Percentiles rank a stretch among this genome's conserved stretches.
Conservation (phyloP, 2,329 filamentous ascomycete species). For the Aspergillus transmontanensis region DNA sequence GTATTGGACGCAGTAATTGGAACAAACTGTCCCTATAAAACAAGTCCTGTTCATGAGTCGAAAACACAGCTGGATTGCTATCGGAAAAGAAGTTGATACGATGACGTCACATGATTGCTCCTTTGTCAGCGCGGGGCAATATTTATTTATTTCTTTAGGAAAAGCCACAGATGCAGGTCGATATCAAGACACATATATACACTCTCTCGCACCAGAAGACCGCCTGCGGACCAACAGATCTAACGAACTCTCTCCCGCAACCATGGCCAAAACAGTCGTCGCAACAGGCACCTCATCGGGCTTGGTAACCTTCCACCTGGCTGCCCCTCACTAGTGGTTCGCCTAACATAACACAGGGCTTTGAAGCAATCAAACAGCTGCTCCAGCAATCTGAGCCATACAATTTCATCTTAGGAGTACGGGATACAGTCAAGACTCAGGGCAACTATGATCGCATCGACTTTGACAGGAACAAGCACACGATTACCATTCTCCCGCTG, state of each 20-base stretch:
- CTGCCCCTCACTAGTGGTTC: background rate
- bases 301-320: background rate
- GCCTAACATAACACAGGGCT: constrained; percentile 19
- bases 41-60: no score
- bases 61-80: no score
- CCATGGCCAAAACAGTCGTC: background rate
- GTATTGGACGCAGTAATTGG: no score
- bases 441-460: background rate
- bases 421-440: constrained; percentile 11
- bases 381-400: constrained; percentile 25
- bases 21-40: no score
- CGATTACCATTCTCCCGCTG: background rate
- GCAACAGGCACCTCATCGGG: background rate
- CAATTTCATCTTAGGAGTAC: constrained; percentile 27
- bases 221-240: background rate
- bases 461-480: background rate
- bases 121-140: no score
- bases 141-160: no score
- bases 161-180: no score
- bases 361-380: constrained; percentile 29
- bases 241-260: background rate
- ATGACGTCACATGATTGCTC: no score
- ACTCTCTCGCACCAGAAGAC: no score
- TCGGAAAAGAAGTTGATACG: no score
- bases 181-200: no score